These are phyloP conservation scores for Trichomonascaceae sp. DNA, from an alignment of 1,139 yeast species.

Conservation along the genomic window DNA sequence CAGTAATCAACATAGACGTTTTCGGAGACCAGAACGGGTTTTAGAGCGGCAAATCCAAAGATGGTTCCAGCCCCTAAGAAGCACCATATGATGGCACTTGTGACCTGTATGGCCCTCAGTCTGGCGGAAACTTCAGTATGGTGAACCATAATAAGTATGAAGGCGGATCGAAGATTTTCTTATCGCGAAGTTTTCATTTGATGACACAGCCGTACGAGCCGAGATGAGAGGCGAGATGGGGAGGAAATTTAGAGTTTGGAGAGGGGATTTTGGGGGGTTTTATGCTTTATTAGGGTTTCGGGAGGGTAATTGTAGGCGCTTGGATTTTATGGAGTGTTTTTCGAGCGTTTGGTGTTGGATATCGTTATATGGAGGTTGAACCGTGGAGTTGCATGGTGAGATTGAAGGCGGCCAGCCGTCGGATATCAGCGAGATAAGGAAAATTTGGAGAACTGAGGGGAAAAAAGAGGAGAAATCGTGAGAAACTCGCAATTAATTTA, in stretches of 20 bases:
- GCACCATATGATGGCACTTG: conserved; percentile 81
- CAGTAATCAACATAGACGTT: conserved; percentile 70
- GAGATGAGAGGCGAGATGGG: neutral
- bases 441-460: too few relatives aligned
- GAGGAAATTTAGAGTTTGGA: neutral
- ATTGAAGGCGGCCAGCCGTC: too few relatives aligned
- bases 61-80: conserved; percentile 87
- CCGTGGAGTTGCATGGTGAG: too few relatives aligned
- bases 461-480: too few relatives aligned
- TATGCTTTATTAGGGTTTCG: neutral
- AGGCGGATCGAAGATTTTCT: neutral
- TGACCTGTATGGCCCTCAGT: conserved; percentile 41
- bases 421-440: too few relatives aligned
- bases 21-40: conserved; percentile 69
- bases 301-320: too few relatives aligned
- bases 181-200: neutral
- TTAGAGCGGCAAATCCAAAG: conserved; percentile 87
- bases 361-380: too few relatives aligned
- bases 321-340: too few relatives aligned
- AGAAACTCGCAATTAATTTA: too few relatives aligned
- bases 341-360: too few relatives aligned
- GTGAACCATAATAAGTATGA: conserved; percentile 3
- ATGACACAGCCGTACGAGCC: neutral
- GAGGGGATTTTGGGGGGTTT: neutral
- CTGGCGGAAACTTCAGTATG: conserved; percentile 5